A percentile compares a stretch with the other conserved stretches of the same genome.
phyloP scores from a whole-genome alignment of 140 eudicot species.

The Ambrosia hybrid region DNA sequence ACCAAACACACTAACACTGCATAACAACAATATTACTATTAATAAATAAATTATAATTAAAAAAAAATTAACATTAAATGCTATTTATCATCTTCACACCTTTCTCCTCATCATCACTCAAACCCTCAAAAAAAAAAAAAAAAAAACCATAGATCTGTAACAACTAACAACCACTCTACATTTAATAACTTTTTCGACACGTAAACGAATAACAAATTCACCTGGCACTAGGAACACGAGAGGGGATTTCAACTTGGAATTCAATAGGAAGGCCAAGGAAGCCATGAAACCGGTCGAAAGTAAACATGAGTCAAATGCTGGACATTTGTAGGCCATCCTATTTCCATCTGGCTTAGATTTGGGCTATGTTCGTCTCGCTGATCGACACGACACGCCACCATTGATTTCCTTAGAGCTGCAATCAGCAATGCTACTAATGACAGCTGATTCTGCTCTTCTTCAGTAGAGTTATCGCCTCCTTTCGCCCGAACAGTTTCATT shows the following conservation, averaged over 20 bases:
- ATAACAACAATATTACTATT: not conserved
- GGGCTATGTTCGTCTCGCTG: slow-evolving; percentile 38
- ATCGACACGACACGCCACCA: slow-evolving; percentile 84
- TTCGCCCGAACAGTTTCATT: not conserved
- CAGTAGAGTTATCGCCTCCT: slow-evolving; percentile 1
- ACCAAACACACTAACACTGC: slow-evolving; percentile 89
- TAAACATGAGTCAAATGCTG: slow-evolving; percentile 79
- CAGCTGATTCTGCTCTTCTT: slow-evolving; percentile 50
- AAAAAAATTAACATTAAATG: slow-evolving; percentile 23
- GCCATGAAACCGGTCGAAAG: slow-evolving; percentile 78
- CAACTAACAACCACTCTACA: not conserved
- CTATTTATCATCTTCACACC: slow-evolving; percentile 30
- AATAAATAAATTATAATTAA: no score
- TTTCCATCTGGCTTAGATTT: slow-evolving; percentile 64
- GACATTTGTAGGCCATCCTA: slow-evolving; percentile 91
- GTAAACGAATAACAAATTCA: slow-evolving; percentile 1
- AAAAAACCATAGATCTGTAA: slow-evolving; percentile 15
- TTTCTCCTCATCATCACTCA: slow-evolving; percentile 17
- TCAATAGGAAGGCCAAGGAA: slow-evolving; percentile 79
- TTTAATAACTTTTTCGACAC: not conserved
- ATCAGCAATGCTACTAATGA: slow-evolving; percentile 63
- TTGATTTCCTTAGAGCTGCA: slow-evolving; percentile 76
- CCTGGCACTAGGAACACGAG: slow-evolving; percentile 85
- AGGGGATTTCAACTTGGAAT: slow-evolving; percentile 79
- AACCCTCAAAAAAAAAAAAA: not conserved